These are phyloP conservation scores for Dunaliella salina DNA, from an alignment of 163 green algal genomes.

Conservation along the genomic window DNA sequence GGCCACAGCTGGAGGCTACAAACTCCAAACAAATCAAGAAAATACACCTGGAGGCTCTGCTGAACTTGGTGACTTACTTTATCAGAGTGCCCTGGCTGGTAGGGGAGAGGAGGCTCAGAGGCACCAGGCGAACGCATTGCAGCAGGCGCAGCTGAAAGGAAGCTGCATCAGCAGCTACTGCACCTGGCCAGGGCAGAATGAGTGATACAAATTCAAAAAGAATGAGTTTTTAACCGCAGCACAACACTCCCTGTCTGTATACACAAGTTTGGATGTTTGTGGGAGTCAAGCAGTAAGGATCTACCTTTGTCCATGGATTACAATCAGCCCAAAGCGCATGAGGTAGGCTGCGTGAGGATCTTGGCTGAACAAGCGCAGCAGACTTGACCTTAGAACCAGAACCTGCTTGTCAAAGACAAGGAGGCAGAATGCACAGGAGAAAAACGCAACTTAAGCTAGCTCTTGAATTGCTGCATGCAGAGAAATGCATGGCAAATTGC, in stretches of 20 bases:
- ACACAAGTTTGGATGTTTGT: not conserved
- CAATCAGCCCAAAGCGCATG: not conserved
- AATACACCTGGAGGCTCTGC: not conserved
- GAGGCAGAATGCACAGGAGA: not conserved
- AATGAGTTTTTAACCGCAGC: not conserved
- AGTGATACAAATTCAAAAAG: not conserved
- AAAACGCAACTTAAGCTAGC: not conserved
- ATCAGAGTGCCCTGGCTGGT: constrained; percentile 10
- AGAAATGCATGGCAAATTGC: not conserved
- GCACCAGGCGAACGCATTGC: constrained; percentile 31
- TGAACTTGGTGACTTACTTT: not conserved
- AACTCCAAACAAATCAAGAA: not conserved
- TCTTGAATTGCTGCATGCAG: not conserved
- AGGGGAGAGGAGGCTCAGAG: not conserved
- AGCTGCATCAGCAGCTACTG: constrained; percentile 21
- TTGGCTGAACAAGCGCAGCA: not conserved
- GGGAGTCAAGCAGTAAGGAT: not conserved
- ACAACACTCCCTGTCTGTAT: not conserved
- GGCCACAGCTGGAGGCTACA: no score
- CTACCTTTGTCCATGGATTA: not conserved
- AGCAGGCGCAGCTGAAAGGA: constrained; percentile 53
- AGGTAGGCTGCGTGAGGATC: not conserved
- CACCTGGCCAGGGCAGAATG: not conserved
- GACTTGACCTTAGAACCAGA: not conserved
- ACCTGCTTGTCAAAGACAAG: not conserved